A percentile compares a stretch with the other conserved stretches of the same genome.
These are phyloP conservation scores for Apiospora phragmitis DNA, from an alignment of 2,329 filamentous ascomycete genomes.

Conservation along the genomic window DNA sequence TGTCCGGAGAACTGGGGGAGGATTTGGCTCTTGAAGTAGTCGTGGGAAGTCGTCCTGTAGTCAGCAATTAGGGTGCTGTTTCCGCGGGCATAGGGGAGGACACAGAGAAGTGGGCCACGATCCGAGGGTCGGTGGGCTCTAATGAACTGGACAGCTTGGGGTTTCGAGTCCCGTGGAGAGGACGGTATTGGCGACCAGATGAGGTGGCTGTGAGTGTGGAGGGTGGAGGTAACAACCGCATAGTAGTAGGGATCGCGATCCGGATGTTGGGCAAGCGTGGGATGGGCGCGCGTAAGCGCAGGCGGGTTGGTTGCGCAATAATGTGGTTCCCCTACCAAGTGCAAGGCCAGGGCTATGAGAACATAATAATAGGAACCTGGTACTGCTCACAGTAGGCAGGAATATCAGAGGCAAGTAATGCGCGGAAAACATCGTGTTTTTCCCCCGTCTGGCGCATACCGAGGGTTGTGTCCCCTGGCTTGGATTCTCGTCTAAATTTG, in stretches of 20 bases:
- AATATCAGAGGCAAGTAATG: neutral
- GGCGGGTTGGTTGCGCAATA: slow-evolving; percentile 8
- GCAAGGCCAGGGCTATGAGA: slow-evolving; percentile 5
- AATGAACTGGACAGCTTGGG: slow-evolving; percentile 8
- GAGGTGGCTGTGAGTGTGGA: slow-evolving; percentile 9
- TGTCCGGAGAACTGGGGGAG: slow-evolving; percentile 7
- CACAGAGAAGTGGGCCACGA: slow-evolving; percentile 14
- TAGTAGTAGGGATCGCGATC: slow-evolving; percentile 8
- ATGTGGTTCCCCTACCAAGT: neutral
- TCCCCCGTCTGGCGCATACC: neutral
- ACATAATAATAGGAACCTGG: neutral
- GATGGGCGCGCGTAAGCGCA: slow-evolving; percentile 9
- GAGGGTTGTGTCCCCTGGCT: neutral
- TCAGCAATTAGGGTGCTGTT: slow-evolving; percentile 16
- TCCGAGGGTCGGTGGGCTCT: slow-evolving; percentile 10
- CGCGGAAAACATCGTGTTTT: neutral
- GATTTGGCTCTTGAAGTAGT: slow-evolving; percentile 11
- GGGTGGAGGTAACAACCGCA: neutral
- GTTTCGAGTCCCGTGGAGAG: neutral
- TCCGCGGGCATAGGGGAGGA: slow-evolving; percentile 11
- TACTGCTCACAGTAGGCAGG: neutral
- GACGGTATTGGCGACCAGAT: neutral
- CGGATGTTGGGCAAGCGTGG: neutral
- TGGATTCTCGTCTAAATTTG: neutral
- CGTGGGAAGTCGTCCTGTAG: slow-evolving; percentile 10